Percentiles rank a stretch among this genome's conserved stretches.
These are phyloP conservation scores for Kokia cookei DNA, from an alignment of 441 rosid genomes.

Conservation along the genomic window DNA sequence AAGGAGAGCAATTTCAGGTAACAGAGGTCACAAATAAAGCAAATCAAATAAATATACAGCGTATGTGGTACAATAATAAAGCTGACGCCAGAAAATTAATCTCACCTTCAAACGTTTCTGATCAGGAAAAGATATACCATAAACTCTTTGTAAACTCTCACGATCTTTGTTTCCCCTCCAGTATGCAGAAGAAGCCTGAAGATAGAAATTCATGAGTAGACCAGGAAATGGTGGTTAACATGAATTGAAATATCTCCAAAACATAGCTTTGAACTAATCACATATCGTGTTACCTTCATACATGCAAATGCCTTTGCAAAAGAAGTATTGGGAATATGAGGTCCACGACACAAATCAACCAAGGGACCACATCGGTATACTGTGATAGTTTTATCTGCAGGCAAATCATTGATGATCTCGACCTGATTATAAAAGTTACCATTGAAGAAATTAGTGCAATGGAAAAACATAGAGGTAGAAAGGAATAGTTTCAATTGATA, in stretches of 20 bases:
- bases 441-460: conserved; percentile 10
- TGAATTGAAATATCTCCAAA: conserved; percentile 14
- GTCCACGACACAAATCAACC: conserved; percentile 31
- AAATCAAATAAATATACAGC: background rate
- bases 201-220: conserved; percentile 10
- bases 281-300: conserved; percentile 55
- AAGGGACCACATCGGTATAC: conserved; percentile 96
- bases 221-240: conserved; percentile 6
- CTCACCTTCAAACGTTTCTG: conserved; percentile 76
- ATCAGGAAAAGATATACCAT: conserved; percentile 97
- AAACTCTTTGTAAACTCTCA: conserved; percentile 95
- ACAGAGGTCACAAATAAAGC: background rate
- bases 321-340: conserved; percentile 97
- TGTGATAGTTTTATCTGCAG: conserved; percentile 84
- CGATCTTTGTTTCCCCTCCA: conserved; percentile 90
- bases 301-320: conserved; percentile 93
- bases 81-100: background rate
- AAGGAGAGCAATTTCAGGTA: too few relatives aligned
- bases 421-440: conserved; percentile 40
- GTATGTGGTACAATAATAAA: background rate
- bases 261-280: conserved; percentile 2
- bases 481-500: background rate
- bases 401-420: conserved; percentile 85
- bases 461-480: background rate
- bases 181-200: conserved; percentile 96